Base-by-base conservation (phyloP, 257 asterid species). In the Henckelia pumila region DNA sequence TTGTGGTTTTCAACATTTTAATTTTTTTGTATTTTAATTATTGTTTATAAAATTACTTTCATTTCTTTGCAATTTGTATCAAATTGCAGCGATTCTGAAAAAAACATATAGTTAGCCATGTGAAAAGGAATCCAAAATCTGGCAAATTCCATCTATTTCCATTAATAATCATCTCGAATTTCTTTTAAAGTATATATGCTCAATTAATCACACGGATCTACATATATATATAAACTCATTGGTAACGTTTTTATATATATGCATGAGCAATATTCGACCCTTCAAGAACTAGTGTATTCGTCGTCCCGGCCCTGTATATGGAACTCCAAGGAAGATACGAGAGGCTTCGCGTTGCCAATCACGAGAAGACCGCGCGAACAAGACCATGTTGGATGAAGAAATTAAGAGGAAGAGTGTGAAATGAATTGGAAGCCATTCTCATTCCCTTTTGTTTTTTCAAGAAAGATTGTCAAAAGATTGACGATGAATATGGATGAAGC, bases 81-180 rank as follows among this genome's bases (percentile, higher is more conserved):
- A n/a, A n/a, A n/a, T n/a, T n/a, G n/a, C n/a, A n/a, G n/a, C n/a
- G n/a, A n/a, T n/a, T n/a, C n/a, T n/a, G n/a, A n/a, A n/a, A n/a
- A n/a, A n/a, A n/a, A n/a, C n/a, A n/a, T n/a, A n/a, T n/a, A n/a
- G 84, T 52, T 76, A 77, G 81, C 87, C 87, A 82, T 82, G 87
- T 82, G 87, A 69, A 35, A 22, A 66, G 73, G 81, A 81, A 76
- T 76, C 75, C 47, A 59, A 49, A 73, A 71, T 65, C 76, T 71
- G 83, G 10, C 81, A 71, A 61, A 59, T 71, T 71, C 72, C 66
- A 68, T 50, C 80, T 75, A 29, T 63, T 77, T 8, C 26, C 64
- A 65, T 16, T 32, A 75, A 70, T n/a, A 22, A n/a, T n/a, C n/a
- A n/a, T 50, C 8, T 68, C 14, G 10, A 8, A 22, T 8, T 47